Conservation (phyloP, 2,329 filamentous ascomycete species). For the Dothistroma pini region DNA sequence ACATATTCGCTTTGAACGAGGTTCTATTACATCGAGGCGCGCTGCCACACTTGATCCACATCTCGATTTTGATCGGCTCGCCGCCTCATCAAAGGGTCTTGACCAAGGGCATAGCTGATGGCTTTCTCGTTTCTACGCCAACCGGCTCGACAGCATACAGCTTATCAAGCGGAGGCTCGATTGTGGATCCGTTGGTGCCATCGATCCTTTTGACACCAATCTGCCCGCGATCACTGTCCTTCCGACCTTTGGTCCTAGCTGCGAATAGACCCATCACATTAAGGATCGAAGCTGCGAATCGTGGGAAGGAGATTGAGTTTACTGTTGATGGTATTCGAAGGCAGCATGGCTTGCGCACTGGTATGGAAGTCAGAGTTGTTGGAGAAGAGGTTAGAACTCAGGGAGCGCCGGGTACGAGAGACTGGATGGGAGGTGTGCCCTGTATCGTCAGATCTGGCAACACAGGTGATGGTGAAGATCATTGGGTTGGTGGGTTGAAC, state of each 20-base stretch:
- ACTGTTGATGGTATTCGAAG: conserved; percentile 48
- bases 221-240: conserved; percentile 85
- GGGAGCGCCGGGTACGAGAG: conserved; percentile 31
- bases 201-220: conserved; percentile 90
- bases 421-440: conserved; percentile 77
- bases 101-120: conserved; percentile 91
- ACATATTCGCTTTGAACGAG: conserved; percentile 82
- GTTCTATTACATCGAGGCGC: conserved; percentile 88
- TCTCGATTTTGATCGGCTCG: conserved; percentile 80
- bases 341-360: conserved; percentile 41
- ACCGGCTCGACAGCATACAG: conserved; percentile 96
- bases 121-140: conserved; percentile 88
- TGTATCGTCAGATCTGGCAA: conserved; percentile 71
- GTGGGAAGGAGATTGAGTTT: conserved; percentile 49
- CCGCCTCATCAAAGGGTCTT: conserved; percentile 64
- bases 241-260: conserved; percentile 85
- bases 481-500: conserved; percentile 94
- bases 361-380: conserved; percentile 76
- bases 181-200: conserved; percentile 88
- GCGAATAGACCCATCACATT: conserved; percentile 80
- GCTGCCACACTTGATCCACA: conserved; percentile 83
- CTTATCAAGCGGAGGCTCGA: conserved; percentile 85
- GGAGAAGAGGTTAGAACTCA: conserved; percentile 68
- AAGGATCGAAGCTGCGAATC: conserved; percentile 64
- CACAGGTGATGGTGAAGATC: conserved; percentile 63